Conservation (phyloP, 352 stramenopile species). For the Pythium chondricola region DNA sequence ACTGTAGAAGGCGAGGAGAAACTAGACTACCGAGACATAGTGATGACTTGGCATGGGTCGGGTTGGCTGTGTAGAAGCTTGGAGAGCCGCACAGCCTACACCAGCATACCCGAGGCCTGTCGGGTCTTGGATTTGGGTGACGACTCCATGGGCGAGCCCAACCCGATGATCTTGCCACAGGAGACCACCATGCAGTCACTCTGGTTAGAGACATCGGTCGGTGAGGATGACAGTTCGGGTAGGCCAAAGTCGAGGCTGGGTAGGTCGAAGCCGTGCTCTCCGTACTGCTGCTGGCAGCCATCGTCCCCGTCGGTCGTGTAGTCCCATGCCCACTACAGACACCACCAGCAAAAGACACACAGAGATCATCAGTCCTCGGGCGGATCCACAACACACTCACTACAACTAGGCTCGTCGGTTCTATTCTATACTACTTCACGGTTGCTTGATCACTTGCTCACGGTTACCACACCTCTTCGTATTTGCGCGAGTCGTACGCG, state of each 20-base stretch:
- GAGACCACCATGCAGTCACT: conserved; percentile 46
- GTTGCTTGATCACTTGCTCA: conserved; percentile 3
- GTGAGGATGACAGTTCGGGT: conserved; percentile 61
- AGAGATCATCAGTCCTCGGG: conserved; percentile 3
- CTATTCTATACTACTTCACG: conserved; percentile 9
- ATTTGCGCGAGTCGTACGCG: conserved; percentile 56
- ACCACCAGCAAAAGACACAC: not conserved
- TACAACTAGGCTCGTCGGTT: not conserved
- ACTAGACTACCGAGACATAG: too few species aligned
- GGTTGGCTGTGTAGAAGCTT: too few species aligned
- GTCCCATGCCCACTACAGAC: conserved; percentile 30
- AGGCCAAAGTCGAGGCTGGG: conserved; percentile 25
- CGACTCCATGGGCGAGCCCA: conserved; percentile 11
- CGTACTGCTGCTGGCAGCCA: conserved; percentile 51
- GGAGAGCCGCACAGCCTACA: too few species aligned
- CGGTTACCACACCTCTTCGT: conserved; percentile 46
- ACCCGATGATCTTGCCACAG: conserved; percentile 21
- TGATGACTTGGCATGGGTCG: too few species aligned
- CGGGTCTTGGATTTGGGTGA: conserved; percentile 5
- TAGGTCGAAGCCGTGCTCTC: conserved; percentile 34
- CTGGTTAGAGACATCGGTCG: conserved; percentile 46
- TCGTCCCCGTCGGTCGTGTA: conserved; percentile 62
- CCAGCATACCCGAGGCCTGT: too few species aligned
- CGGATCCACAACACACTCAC: not conserved
- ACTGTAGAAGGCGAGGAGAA: too few species aligned